phyloP scores from a whole-genome alignment of 2,329 filamentous ascomycete species.

The Fusarium dlaminii region DNA sequence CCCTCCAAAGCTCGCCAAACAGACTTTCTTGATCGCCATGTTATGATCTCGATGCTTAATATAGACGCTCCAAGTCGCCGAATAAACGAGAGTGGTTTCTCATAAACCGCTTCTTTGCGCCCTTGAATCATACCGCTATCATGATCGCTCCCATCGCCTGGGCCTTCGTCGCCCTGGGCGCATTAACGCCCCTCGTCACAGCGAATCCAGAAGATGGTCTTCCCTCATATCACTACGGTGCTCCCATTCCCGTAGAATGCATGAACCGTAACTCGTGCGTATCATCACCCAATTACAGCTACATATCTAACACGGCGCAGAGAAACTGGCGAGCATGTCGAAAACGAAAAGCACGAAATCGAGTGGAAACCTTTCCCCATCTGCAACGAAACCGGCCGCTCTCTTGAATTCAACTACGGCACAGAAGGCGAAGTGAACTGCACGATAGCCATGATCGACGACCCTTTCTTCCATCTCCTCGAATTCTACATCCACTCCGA shows the following conservation, averaged over 20 bases:
- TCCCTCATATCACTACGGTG: slow-evolving; percentile 73
- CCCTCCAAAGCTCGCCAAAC: background rate
- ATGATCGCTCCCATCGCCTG: slow-evolving; percentile 32
- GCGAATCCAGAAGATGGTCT: slow-evolving; percentile 55
- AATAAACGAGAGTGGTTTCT: slow-evolving; percentile 5
- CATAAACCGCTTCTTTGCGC: background rate
- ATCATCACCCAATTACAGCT: background rate
- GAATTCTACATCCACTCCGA: slow-evolving; percentile 99
- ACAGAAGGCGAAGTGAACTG: slow-evolving; percentile 84
- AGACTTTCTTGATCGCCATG: slow-evolving; percentile 26
- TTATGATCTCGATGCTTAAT: slow-evolving; percentile 16
- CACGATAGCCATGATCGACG: slow-evolving; percentile 79
- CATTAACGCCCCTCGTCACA: slow-evolving; percentile 41
- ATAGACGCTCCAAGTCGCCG: slow-evolving; percentile 17
- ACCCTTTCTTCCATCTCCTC: slow-evolving; percentile 86
- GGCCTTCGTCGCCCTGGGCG: slow-evolving; percentile 34
- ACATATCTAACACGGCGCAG: slow-evolving; percentile 54
- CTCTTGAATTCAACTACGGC: slow-evolving; percentile 89
- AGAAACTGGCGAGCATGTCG: slow-evolving; percentile 90
- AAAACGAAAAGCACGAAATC: slow-evolving; percentile 81
- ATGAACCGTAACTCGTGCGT: slow-evolving; percentile 78
- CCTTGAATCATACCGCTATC: background rate
- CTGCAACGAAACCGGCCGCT: slow-evolving; percentile 86
- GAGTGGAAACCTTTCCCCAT: slow-evolving; percentile 91
- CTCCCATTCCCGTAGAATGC: slow-evolving; percentile 75